phyloP scores from a whole-genome alignment of 352 stramenopile genomes.

The Pythium brachiatum region DNA sequence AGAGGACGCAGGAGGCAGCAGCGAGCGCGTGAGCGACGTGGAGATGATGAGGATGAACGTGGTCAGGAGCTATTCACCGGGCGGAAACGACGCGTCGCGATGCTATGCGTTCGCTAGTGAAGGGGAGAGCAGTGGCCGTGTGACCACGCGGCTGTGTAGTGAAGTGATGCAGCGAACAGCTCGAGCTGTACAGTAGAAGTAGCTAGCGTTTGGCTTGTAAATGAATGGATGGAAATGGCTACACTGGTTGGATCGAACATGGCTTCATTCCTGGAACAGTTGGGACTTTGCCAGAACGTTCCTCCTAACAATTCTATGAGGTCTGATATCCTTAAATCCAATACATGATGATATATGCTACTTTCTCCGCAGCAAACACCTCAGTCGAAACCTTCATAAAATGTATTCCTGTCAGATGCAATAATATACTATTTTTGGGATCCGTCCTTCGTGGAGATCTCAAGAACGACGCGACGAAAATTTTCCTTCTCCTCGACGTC shows the following conservation, averaged over 20 bases:
- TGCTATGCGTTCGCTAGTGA: slow-evolving; percentile 7
- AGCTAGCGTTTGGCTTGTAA: not conserved
- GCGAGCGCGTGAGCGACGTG: not conserved
- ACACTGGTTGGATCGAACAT: slow-evolving; percentile 1
- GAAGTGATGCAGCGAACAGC: not conserved
- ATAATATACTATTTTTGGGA: not conserved
- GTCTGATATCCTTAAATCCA: too few species aligned
- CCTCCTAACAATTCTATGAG: too few species aligned
- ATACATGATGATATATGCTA: not conserved
- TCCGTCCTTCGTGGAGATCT: not conserved
- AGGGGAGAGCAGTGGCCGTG: not conserved
- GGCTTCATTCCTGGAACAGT: not conserved
- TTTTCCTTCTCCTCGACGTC: not conserved
- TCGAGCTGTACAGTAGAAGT: too few species aligned
- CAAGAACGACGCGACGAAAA: not conserved
- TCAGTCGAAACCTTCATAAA: too few species aligned
- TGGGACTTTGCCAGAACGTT: not conserved
- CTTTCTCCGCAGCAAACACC: too few species aligned
- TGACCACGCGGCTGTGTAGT: not conserved
- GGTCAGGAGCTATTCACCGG: not conserved
- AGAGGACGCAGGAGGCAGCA: too few species aligned
- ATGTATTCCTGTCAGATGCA: not conserved
- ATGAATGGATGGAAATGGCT: slow-evolving; percentile 4
- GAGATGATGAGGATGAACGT: slow-evolving; percentile 1
- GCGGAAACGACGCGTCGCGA: not conserved